phyloP scores from a whole-genome alignment of 1,139 yeast genomes.

The Debaryomyces robertsiae region DNA sequence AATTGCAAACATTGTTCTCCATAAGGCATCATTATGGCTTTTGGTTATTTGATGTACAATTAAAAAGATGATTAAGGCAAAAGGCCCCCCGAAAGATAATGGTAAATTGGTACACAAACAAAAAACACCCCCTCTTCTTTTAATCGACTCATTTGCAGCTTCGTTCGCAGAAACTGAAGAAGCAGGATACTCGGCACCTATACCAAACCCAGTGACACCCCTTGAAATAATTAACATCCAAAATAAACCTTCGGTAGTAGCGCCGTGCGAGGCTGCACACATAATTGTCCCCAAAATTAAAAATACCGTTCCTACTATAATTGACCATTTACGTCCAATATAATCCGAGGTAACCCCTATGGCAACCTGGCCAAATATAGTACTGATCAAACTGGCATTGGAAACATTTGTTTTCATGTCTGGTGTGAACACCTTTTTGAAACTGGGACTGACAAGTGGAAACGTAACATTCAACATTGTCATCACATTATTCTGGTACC shows the following conservation, averaged over 20 bases:
- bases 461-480: conserved; percentile 47
- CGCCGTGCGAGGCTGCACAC: conserved; percentile 55
- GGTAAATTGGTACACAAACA: conserved; percentile 73
- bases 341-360: conserved; percentile 50
- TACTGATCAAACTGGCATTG: conserved; percentile 51
- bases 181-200: conserved; percentile 79
- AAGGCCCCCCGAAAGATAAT: conserved; percentile 74
- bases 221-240: conserved; percentile 74
- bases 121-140: conserved; percentile 65
- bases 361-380: conserved; percentile 51
- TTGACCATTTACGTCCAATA: conserved; percentile 50
- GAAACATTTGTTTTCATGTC: conserved; percentile 49
- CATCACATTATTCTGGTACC: conserved; percentile 55
- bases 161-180: conserved; percentile 71
- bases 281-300: conserved; percentile 47
- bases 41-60: conserved; percentile 65
- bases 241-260: conserved; percentile 47
- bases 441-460: conserved; percentile 31
- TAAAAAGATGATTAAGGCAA: conserved; percentile 66
- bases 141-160: conserved; percentile 66
- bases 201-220: conserved; percentile 73
- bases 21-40: conserved; percentile 53
- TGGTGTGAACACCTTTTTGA: conserved; percentile 25
- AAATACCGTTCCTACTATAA: conserved; percentile 46
- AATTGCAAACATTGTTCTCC: conserved; percentile 77